phyloP scores from a whole-genome alignment of 371 early-diverging fungal genomes.

The Mortierella sp. region DNA sequence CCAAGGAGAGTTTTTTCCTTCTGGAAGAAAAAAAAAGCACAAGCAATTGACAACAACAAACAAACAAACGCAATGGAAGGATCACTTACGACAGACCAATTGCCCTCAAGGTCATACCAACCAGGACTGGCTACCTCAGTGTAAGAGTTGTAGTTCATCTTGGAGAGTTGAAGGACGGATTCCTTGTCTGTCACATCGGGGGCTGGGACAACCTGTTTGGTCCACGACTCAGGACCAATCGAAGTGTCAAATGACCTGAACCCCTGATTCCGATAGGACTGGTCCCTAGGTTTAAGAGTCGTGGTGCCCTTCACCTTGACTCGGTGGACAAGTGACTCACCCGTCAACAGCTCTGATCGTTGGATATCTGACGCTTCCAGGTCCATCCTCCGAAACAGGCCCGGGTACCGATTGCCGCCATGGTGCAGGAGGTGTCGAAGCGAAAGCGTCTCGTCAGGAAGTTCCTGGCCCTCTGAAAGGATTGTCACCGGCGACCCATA shows the following conservation, averaged over 20 bases:
- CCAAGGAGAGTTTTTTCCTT: neutral
- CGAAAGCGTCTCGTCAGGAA: conserved; percentile 20
- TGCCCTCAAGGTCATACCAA: conserved; percentile 81
- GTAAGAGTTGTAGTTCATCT: conserved; percentile 63
- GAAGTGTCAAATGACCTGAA: conserved; percentile 34
- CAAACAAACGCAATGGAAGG: conserved; percentile 24
- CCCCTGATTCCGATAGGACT: conserved; percentile 38
- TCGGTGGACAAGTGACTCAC: conserved; percentile 28
- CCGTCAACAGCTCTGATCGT: conserved; percentile 26
- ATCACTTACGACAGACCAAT: conserved; percentile 77
- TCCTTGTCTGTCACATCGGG: conserved; percentile 58
- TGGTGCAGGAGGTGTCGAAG: conserved; percentile 46
- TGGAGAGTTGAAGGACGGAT: conserved; percentile 57
- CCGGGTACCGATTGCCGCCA: conserved; percentile 56
- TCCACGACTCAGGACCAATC: conserved; percentile 41
- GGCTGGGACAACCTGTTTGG: conserved; percentile 21
- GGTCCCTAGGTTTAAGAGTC: conserved; percentile 38
- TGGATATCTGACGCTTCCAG: conserved; percentile 15
- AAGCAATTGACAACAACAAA: neutral
- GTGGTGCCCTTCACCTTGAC: conserved; percentile 36
- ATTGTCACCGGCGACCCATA: conserved; percentile 5
- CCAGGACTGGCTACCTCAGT: conserved; percentile 65
- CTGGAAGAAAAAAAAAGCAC: neutral
- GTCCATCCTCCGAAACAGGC: conserved; percentile 63
- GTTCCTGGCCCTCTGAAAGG: conserved; percentile 18